phyloP scores from a whole-genome alignment of 805 yeast genomes.

The Yueomyces sinensis region DNA sequence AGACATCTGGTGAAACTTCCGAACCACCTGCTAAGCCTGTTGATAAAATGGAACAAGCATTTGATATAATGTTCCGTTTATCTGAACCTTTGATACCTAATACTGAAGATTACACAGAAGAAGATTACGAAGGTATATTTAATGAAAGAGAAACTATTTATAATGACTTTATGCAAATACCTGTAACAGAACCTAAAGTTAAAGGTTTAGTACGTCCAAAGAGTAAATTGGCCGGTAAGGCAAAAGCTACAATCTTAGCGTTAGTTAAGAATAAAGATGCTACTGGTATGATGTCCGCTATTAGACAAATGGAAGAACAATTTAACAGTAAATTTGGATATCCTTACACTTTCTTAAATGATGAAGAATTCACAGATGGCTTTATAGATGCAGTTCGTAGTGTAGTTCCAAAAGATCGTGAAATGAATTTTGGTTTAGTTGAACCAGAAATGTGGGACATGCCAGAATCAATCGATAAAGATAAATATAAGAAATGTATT shows the following conservation, averaged over 20 bases:
- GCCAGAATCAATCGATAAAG: slow-evolving; percentile 42
- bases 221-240: slow-evolving; percentile 25
- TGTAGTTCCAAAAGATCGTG: slow-evolving; percentile 29
- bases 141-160: slow-evolving; percentile 11
- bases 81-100: not conserved
- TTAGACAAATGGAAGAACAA: slow-evolving; percentile 44
- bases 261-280: slow-evolving; percentile 61
- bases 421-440: slow-evolving; percentile 32
- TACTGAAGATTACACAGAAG: not conserved
- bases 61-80: no score
- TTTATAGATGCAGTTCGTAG: slow-evolving; percentile 36
- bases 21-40: no score
- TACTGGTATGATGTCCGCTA: slow-evolving; percentile 34
- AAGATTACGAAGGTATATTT: not conserved
- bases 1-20: no score
- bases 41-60: no score
- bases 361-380: slow-evolving; percentile 43
- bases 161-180: slow-evolving; percentile 23
- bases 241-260: slow-evolving; percentile 64
- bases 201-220: slow-evolving; percentile 21
- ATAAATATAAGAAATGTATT: slow-evolving; percentile 29
- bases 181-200: slow-evolving; percentile 37
- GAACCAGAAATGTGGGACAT: slow-evolving; percentile 41
- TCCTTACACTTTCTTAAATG: slow-evolving; percentile 74
- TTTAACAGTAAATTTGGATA: slow-evolving; percentile 63